Evolutionary conservation across 1,284 basidiomycete species (phyloP).

Genomic region (Trichosporon asahii): DNA sequence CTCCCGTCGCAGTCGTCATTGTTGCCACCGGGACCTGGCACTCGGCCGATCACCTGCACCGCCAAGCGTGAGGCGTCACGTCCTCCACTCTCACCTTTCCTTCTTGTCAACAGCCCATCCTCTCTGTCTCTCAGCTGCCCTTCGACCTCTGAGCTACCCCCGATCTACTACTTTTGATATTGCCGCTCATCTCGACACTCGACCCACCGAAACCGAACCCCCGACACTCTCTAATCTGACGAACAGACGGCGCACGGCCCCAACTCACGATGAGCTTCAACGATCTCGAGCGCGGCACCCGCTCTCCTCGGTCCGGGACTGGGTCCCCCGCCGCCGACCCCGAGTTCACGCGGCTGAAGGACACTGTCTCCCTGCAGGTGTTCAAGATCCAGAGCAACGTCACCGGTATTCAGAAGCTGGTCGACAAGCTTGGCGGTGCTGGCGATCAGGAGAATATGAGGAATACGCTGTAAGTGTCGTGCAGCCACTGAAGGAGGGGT

Average conservation of each 20-base stretch:
- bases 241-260: neutral
- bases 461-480: conserved; percentile 45
- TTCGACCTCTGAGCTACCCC: no score
- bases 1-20: conserved; percentile 10
- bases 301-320: conserved; percentile 27
- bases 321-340: conserved; percentile 31
- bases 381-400: conserved; percentile 99
- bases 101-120: no score
- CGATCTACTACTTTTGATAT: neutral
- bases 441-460: conserved; percentile 70
- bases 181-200: neutral
- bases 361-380: conserved; percentile 81
- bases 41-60: neutral
- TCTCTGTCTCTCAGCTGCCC: no score
- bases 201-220: neutral
- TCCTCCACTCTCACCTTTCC: neutral
- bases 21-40: neutral
- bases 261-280: conserved; percentile 54
- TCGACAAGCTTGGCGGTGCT: conserved; percentile 80
- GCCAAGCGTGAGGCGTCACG: neutral
- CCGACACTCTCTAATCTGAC: neutral
- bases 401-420: conserved; percentile 85
- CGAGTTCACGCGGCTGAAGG: conserved; percentile 71
- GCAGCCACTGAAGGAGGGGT: neutral
- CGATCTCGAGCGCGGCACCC: conserved; percentile 53